Conservation (phyloP, 2,329 filamentous ascomycete genomes). For the Xylaria hypoxylon region DNA sequence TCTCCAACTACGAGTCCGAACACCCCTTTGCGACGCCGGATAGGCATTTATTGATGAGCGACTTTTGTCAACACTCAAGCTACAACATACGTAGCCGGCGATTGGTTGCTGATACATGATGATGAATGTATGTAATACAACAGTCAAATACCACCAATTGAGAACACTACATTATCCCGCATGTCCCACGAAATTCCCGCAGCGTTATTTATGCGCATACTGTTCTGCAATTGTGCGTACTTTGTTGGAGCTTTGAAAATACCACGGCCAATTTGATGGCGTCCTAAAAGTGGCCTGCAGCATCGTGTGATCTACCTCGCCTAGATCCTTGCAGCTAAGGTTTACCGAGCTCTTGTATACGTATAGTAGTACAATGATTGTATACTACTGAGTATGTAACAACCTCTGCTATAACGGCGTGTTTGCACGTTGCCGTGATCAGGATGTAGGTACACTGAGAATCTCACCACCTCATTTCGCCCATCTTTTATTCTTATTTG, state of each 20-base stretch:
- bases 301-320: conserved; percentile 8
- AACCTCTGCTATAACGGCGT: too few relatives aligned
- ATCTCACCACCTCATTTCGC: not conserved
- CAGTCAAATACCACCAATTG: conserved; percentile 5
- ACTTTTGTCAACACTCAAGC: conserved; percentile 11
- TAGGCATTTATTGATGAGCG: conserved; percentile 12
- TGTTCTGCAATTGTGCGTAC: not conserved
- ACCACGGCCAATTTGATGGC: not conserved
- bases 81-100: not conserved
- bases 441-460: too few relatives aligned
- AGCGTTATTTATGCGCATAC: conserved; percentile 4
- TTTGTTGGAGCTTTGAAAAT: not conserved
- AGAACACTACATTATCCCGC: conserved; percentile 2
- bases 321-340: conserved; percentile 9
- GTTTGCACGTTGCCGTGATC: not conserved
- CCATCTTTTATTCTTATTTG: too few relatives aligned
- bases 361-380: too few relatives aligned
- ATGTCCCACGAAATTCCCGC: conserved; percentile 27
- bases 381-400: too few relatives aligned
- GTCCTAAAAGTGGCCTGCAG: not conserved
- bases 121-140: too few relatives aligned
- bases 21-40: not conserved
- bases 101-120: not conserved
- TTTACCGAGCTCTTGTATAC: not conserved
- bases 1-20: conserved; percentile 21